These are phyloP conservation scores for Ophiognomonia clavigignenti-juglandacearum DNA, from an alignment of 2,329 filamentous ascomycete species.

Conservation along the genomic window DNA sequence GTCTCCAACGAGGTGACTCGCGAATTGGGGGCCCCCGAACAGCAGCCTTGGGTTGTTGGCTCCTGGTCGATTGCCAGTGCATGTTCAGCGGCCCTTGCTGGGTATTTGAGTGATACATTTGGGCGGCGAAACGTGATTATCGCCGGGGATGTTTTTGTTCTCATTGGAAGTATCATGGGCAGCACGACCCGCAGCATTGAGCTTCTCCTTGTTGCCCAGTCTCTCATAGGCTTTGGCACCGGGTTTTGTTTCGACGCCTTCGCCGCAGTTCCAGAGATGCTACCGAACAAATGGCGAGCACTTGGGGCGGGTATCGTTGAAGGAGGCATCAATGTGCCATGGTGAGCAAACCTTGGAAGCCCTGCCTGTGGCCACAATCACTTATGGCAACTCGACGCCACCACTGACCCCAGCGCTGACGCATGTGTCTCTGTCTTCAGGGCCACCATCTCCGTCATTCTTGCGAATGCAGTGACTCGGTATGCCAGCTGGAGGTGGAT, in stretches of 20 bases:
- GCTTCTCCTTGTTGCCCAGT: conserved; percentile 2
- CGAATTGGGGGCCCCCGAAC: neutral
- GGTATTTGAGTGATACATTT: conserved; percentile 7
- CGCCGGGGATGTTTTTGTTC: neutral
- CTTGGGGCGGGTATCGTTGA: conserved; percentile 4
- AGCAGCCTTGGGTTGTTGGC: conserved; percentile 5
- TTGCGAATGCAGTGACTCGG: conserved; percentile 1
- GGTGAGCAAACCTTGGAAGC: neutral
- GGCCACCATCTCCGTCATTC: neutral
- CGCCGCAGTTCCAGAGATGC: conserved; percentile 6
- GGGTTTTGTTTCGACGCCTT: conserved; percentile 7
- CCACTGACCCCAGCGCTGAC: neutral
- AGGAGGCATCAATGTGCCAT: conserved; percentile 1
- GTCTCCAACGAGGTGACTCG: neutral
- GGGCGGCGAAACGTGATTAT: conserved; percentile 6
- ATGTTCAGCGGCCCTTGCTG: neutral
- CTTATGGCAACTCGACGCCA: too few relatives aligned
- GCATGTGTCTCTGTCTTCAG: neutral
- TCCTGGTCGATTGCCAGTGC: conserved; percentile 3
- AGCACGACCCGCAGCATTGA: conserved; percentile 4
- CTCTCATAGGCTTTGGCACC: neutral
- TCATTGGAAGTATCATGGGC: neutral
- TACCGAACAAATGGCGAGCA: conserved; percentile 8
- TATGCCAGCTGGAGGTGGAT: conserved; percentile 11
- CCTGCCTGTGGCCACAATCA: neutral